Conservation (phyloP, 73 alveolate genomes). For the Urostyla sp. region DNA sequence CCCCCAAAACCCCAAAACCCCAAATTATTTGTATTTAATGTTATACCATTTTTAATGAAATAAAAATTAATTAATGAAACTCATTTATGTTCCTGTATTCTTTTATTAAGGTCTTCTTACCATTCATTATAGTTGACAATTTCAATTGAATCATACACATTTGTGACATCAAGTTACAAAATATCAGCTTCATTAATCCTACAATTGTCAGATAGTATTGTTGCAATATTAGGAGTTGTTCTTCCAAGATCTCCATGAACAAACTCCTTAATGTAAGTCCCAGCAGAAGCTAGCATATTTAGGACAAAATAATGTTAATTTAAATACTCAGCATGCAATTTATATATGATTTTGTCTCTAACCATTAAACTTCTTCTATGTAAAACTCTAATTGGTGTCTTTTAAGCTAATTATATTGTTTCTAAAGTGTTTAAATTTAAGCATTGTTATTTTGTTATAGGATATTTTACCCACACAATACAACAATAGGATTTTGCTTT, state of each 20-base stretch:
- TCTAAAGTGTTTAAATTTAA: constrained; percentile 58
- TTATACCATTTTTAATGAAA: too few relatives aligned
- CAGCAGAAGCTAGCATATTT: constrained; percentile 91
- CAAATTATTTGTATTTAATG: not conserved
- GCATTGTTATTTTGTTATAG: constrained; percentile 72
- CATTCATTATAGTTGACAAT: constrained; percentile 23
- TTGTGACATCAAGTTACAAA: constrained; percentile 94
- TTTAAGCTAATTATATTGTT: constrained; percentile 82
- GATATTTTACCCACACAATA: constrained; percentile 85
- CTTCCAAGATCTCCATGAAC: constrained; percentile 98
- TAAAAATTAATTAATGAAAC: not conserved
- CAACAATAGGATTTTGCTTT: constrained; percentile 92
- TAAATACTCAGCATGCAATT: constrained; percentile 74
- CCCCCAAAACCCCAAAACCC: constrained; percentile 7
- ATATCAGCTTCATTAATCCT: constrained; percentile 93
- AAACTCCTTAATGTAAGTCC: constrained; percentile 98
- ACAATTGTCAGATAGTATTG: constrained; percentile 80
- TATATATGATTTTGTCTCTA: constrained; percentile 83
- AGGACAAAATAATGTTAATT: constrained; percentile 85
- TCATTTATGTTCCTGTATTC: not conserved
- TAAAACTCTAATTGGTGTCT: constrained; percentile 96
- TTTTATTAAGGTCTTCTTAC: not conserved
- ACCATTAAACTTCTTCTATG: constrained; percentile 93
- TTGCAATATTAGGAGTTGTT: constrained; percentile 91
- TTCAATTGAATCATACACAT: constrained; percentile 74